These are phyloP conservation scores for Lumnitzera littorea DNA, from an alignment of 345 rosid genomes.

Conservation along the genomic window DNA sequence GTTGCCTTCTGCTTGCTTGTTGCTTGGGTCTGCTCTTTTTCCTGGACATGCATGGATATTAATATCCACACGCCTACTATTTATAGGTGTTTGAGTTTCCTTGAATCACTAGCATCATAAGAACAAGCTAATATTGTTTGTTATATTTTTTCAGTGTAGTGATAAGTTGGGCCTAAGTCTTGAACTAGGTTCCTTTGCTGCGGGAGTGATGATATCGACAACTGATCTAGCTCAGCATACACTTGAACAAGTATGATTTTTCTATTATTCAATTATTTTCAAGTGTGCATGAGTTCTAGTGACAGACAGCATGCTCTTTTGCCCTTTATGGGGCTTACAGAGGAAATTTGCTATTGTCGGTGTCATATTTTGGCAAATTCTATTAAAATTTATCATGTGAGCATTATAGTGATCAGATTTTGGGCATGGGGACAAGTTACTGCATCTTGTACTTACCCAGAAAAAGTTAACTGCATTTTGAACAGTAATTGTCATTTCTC, in stretches of 20 bases:
- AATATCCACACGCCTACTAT: neutral
- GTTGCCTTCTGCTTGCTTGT: constrained; percentile 97
- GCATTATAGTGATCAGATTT: too few species aligned
- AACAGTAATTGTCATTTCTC: too few species aligned
- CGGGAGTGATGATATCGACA: constrained; percentile 98
- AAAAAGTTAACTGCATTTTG: too few species aligned
- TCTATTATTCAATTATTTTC: constrained; percentile 7
- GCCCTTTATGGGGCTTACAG: neutral
- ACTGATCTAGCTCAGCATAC: constrained; percentile 95
- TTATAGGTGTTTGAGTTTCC: too few species aligned
- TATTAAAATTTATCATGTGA: too few species aligned
- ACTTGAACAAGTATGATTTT: constrained; percentile 70
- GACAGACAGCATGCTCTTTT: constrained; percentile 11
- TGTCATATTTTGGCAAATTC: too few species aligned
- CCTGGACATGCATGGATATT: constrained; percentile 3
- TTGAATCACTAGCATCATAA: neutral
- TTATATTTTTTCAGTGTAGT: constrained; percentile 70
- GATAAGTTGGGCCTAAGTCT: constrained; percentile 96
- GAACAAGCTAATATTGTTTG: neutral
- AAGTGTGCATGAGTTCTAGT: constrained; percentile 1
- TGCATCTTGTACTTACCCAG: too few species aligned
- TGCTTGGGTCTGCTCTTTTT: constrained; percentile 76
- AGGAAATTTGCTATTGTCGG: too few species aligned
- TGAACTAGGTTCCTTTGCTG: constrained; percentile 97
- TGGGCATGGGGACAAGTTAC: too few species aligned